Evolutionary conservation across 306 rosid species (phyloP).

Genomic region (Phaseolus lunatus): DNA sequence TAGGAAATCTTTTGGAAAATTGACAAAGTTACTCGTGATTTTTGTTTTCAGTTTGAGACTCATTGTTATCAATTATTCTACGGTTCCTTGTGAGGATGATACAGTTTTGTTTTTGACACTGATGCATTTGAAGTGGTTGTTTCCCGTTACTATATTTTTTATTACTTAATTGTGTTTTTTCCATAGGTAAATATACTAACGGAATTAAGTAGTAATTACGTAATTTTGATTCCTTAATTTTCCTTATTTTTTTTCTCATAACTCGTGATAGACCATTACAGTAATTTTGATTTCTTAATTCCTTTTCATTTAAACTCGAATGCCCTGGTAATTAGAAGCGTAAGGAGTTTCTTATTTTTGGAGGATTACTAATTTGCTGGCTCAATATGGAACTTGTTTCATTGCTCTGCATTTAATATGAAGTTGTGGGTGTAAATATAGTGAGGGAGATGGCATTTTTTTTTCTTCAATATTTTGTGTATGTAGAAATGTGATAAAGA

Average conservation of each 20-base stretch:
- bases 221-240: no score
- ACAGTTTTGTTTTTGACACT: conserved; percentile 19
- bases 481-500: no score
- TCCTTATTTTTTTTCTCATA: no score
- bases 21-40: conserved; percentile 20
- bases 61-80: conserved; percentile 9
- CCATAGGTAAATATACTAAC: no score
- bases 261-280: no score
- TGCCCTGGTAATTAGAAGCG: not conserved
- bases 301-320: not conserved
- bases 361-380: not conserved
- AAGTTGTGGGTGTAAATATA: no score
- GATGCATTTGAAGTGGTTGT: not conserved
- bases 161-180: no score
- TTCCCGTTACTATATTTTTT: not conserved
- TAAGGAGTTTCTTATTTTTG: not conserved
- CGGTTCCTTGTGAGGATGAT: conserved; percentile 23
- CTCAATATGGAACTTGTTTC: not conserved
- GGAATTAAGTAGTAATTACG: no score
- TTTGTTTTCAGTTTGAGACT: conserved; percentile 31
- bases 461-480: no score
- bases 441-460: no score
- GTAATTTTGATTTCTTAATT: not conserved
- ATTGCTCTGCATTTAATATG: not conserved
- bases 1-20: conserved; percentile 28